These are phyloP conservation scores for Leccinum disarticulatum DNA, from an alignment of 768 basidiomycete species.

Conservation along the genomic window DNA sequence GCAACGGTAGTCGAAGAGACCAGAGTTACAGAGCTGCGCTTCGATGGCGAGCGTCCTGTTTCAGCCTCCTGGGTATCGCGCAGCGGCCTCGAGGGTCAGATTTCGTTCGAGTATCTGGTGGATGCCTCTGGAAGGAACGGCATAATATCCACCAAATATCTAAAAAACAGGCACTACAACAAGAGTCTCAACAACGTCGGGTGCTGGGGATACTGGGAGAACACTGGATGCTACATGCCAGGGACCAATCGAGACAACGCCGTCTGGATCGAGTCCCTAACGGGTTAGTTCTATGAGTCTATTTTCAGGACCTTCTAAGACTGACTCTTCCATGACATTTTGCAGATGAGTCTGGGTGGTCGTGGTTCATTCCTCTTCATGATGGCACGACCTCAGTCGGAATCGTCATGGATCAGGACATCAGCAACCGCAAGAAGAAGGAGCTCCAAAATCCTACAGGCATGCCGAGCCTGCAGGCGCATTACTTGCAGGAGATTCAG, in stretches of 20 bases:
- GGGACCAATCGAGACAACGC: conserved; percentile 35
- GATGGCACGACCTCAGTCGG: conserved; percentile 52
- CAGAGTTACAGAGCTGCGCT: conserved; percentile 6
- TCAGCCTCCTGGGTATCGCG: conserved; percentile 6
- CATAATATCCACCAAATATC: conserved; percentile 26
- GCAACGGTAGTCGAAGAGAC: conserved; percentile 4
- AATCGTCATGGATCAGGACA: conserved; percentile 46
- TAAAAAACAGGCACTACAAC: conserved; percentile 36
- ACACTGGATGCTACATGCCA: conserved; percentile 28
- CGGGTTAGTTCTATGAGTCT: neutral
- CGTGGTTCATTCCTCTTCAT: conserved; percentile 58
- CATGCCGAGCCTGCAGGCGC: neutral
- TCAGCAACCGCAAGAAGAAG: conserved; percentile 29
- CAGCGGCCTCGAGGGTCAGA: conserved; percentile 1
- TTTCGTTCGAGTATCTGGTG: conserved; percentile 9
- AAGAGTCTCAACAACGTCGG: conserved; percentile 35
- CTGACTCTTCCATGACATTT: conserved; percentile 4
- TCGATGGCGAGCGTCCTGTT: conserved; percentile 3
- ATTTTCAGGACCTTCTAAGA: neutral
- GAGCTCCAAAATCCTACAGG: neutral
- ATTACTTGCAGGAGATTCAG: conserved; percentile 8
- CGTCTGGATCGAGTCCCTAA: conserved; percentile 38
- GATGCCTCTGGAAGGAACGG: conserved; percentile 16
- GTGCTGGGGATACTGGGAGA: conserved; percentile 39
- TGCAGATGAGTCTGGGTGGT: conserved; percentile 54